Conservation (phyloP, 2,329 filamentous ascomycete genomes). For the Xylaria sp. region DNA sequence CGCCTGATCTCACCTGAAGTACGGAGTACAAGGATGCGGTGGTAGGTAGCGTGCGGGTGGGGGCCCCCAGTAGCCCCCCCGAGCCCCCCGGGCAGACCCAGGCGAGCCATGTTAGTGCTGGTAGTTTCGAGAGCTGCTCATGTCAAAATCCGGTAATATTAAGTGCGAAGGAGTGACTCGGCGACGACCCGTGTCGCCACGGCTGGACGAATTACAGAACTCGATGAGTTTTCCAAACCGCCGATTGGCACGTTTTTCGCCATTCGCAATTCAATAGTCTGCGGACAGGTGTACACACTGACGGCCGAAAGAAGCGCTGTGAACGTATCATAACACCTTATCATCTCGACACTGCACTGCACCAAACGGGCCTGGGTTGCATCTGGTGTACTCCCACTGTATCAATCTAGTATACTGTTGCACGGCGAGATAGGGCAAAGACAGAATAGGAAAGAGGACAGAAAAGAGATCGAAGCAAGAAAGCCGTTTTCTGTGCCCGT, state of each 20-base stretch:
- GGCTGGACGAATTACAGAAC: conserved; percentile 44
- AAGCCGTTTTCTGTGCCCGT: not conserved
- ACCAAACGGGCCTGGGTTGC: conserved; percentile 26
- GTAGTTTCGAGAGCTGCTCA: conserved; percentile 29
- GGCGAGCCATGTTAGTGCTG: not conserved
- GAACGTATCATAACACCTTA: conserved; percentile 15
- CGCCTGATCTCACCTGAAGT: conserved; percentile 51
- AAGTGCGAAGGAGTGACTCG: conserved; percentile 36
- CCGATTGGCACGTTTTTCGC: conserved; percentile 35
- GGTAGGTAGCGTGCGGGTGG: conserved; percentile 19
- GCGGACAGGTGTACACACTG: conserved; percentile 26
- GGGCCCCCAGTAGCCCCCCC: conserved; percentile 8
- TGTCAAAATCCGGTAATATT: conserved; percentile 33
- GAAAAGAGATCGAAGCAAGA: conserved; percentile 14
- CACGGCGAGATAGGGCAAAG: conserved; percentile 3
- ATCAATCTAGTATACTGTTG: not conserved
- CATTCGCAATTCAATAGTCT: conserved; percentile 39
- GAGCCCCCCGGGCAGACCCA: not conserved
- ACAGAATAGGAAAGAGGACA: conserved; percentile 30
- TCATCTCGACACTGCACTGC: conserved; percentile 2
- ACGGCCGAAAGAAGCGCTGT: conserved; percentile 3
- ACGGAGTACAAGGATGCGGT: conserved; percentile 42
- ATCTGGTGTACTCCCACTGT: conserved; percentile 15
- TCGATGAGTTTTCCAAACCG: conserved; percentile 23
- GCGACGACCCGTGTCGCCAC: conserved; percentile 43